Base-by-base conservation (phyloP, 768 basidiomycete genomes). In the Rhodotorula graminis region DNA sequence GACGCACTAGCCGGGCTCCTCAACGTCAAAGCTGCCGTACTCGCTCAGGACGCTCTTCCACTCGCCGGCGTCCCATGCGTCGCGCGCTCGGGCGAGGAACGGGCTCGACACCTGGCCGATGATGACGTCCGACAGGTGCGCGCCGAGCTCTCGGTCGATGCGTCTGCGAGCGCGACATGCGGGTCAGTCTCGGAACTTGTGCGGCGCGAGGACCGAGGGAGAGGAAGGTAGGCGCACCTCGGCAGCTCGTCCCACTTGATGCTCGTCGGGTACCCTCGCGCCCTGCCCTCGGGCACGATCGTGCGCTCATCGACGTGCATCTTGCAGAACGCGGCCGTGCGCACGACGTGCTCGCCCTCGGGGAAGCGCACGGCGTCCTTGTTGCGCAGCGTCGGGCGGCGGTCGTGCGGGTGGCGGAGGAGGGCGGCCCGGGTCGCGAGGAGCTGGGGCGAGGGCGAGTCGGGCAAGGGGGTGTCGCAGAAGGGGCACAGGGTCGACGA, bases 1-100 rank as follows among this genome's bases (percentile, higher is more conserved):
- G 16, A 86, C 91, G 82, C 78, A 95, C 92, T 93, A 95, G 82
- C 93, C 92, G 40, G 92, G 91, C 77, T 92, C 90, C 9, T 87
- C 87, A 81, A 88, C 89, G 76, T 91, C 86, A 77, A 94, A 94
- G 75, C 83, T 90, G 27, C 86, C 84, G 76, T 89, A 91, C 77
- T 93, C 91, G 3, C 87, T 90, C 58, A 84, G 85, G 61, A 90
- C 85, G 55, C 87, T 85, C 42, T 86, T 84, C 61, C 87, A 85
- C 42, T 86, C 84, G 0, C 91, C 91, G 69, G 87, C 87, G 8
- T 59, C 14, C 58, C 40, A 27, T 27, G 33, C 58, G 25, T 6
- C 14, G 29, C 58, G 58, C 58, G 73, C 71, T 63, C 65, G 71
- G 23, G 73, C 78, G 52, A 47, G 16, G 67, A 73, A 77, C 1